Evolutionary conservation across 768 basidiomycete genomes (phyloP), one percentile per base, ranked within the genome.

Genomic region (Hebeloma cylindrosporum): DNA sequence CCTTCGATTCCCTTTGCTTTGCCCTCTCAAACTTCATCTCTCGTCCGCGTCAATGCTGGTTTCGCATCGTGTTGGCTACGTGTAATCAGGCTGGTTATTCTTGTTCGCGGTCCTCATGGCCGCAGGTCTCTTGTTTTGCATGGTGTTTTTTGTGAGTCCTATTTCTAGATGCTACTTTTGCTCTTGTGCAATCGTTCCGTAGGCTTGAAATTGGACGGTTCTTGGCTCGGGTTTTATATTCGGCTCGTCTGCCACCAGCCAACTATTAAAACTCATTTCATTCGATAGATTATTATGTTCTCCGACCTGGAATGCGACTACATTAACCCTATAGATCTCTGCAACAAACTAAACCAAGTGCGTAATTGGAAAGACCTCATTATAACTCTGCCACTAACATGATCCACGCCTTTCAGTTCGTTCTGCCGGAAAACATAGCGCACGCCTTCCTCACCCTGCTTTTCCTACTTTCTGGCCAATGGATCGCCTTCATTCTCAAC

Each of bases 261-360:
- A n/a, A n/a, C n/a, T n/a, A n/a, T n/a, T n/a, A n/a, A n/a, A n/a
- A n/a, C n/a, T n/a, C n/a, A 27, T 28, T 30, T 28, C 30, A 21
- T 17, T 33, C 26, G 25, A 37, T 57, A 98, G 95, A 97, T 99
- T 61, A 98, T 99, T 75, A 98, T 97, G 95, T 98, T 98, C 77
- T 96, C 93, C 32, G 96, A 98, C 73, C 74, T 98, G 63, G 95
- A 97, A 72, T 96, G 93, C 76, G 93, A 96, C 78, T 98, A 97
- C 73, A 95, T 98, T 77, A 99, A 99, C 70, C 96, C 96, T 40
- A 99, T 99, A 81, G 96, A 99, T 69, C 84, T 98, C 28, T 98
- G 96, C 72, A 98, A 98, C 72, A 97, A 96, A 75, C 84, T 98
- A 59, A 98, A 98, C 65, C 90, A 93, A 70, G 95, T 95, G 53